Conservation (phyloP, 2,329 filamentous ascomycete species). For the Neofusicoccum laricinum region DNA sequence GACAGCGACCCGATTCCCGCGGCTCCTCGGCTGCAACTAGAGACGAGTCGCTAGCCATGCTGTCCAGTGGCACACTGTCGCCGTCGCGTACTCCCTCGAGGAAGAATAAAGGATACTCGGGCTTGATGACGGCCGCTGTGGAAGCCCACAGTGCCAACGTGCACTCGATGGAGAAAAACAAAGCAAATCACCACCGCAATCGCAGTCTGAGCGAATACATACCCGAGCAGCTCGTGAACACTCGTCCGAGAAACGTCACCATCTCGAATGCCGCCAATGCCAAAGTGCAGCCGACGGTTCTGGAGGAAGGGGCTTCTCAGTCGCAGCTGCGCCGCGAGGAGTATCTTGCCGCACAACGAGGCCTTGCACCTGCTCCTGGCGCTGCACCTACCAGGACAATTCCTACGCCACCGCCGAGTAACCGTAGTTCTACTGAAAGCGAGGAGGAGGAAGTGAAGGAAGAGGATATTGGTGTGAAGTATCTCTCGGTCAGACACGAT, state of each 20-base stretch:
- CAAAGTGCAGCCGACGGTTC: background rate
- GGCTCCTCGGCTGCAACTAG: slow-evolving; percentile 26
- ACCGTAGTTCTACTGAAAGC: slow-evolving; percentile 55
- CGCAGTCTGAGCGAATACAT: slow-evolving; percentile 87
- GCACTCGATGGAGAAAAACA: slow-evolving; percentile 30
- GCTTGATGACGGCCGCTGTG: slow-evolving; percentile 39
- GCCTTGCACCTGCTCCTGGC: slow-evolving; percentile 47
- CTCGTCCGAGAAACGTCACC: slow-evolving; percentile 67
- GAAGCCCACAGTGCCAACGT: slow-evolving; percentile 36
- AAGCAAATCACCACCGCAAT: slow-evolving; percentile 61
- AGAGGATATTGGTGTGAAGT: slow-evolving; percentile 38
- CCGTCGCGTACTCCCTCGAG: slow-evolving; percentile 33
- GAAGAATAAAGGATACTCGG: slow-evolving; percentile 49
- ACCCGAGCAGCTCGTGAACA: slow-evolving; percentile 66
- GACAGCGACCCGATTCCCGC: slow-evolving; percentile 31
- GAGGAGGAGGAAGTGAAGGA: slow-evolving; percentile 49
- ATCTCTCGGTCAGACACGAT: slow-evolving; percentile 46
- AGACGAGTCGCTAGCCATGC: slow-evolving; percentile 31
- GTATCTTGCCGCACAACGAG: slow-evolving; percentile 75
- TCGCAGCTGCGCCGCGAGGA: slow-evolving; percentile 68
- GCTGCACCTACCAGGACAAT: slow-evolving; percentile 27
- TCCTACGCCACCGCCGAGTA: slow-evolving; percentile 78
- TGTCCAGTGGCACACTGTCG: slow-evolving; percentile 32
- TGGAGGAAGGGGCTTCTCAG: slow-evolving; percentile 34
- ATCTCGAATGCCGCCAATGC: slow-evolving; percentile 47